phyloP scores from a whole-genome alignment of 2,329 filamentous ascomycete genomes.

The Clonostachys byssicola region DNA sequence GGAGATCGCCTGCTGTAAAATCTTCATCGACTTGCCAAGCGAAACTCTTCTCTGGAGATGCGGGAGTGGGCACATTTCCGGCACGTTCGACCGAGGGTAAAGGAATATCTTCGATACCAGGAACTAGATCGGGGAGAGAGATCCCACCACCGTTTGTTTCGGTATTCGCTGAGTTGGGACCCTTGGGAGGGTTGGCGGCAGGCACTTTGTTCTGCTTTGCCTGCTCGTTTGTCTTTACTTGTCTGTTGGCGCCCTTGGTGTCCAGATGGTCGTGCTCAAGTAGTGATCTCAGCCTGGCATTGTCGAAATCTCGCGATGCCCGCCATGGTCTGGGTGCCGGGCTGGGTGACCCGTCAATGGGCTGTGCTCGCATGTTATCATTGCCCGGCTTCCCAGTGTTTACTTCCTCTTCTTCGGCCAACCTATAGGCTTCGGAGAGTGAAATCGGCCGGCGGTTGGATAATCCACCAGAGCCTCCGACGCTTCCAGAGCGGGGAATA shows the following conservation, averaged over 20 bases:
- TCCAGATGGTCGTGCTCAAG: slow-evolving; percentile 22
- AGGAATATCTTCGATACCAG: slow-evolving; percentile 29
- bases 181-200: neutral
- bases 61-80: slow-evolving; percentile 1
- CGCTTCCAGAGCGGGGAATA: slow-evolving; percentile 8
- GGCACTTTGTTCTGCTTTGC: slow-evolving; percentile 1
- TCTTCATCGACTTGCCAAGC: slow-evolving; percentile 54
- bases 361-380: slow-evolving; percentile 13
- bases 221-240: neutral
- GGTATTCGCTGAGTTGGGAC: neutral
- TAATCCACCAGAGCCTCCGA: slow-evolving; percentile 2
- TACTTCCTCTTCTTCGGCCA: slow-evolving; percentile 21
- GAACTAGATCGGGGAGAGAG: slow-evolving; percentile 26
- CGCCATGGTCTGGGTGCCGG: slow-evolving; percentile 44
- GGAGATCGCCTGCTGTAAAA: slow-evolving; percentile 51
- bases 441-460: slow-evolving; percentile 27
- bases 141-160: neutral
- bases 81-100: slow-evolving; percentile 23
- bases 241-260: slow-evolving; percentile 12
- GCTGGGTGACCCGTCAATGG: slow-evolving; percentile 42
- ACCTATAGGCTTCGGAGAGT: slow-evolving; percentile 34
- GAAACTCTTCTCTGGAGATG: slow-evolving; percentile 46
- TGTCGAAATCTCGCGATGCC: slow-evolving; percentile 20
- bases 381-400: neutral
- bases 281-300: slow-evolving; percentile 18